phyloP scores from a whole-genome alignment of 805 yeast species.

The Cyberlindnera mycetangii region DNA sequence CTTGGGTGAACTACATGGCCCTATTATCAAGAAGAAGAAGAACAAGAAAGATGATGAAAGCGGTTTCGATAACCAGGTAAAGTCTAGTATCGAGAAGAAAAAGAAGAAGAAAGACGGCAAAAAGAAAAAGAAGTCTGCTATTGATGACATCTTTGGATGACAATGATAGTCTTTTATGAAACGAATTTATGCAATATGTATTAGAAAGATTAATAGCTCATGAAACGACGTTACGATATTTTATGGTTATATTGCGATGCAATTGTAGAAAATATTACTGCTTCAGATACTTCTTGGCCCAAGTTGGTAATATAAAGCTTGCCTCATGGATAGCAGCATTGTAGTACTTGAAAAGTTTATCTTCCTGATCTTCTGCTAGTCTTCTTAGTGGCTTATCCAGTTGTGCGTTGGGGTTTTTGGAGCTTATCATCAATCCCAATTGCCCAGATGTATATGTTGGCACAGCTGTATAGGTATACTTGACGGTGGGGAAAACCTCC shows the following conservation, averaged over 20 bases:
- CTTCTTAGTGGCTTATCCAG: conserved; percentile 52
- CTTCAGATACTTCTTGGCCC: conserved; percentile 51
- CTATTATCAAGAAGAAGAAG: conserved; percentile 1
- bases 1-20: background rate
- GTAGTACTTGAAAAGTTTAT: conserved; percentile 57
- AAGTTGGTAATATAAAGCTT: conserved; percentile 74
- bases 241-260: background rate
- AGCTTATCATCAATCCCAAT: conserved; percentile 72
- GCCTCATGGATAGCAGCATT: conserved; percentile 63
- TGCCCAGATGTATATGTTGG: conserved; percentile 91
- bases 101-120: conserved; percentile 34
- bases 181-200: background rate
- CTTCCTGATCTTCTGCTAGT: conserved; percentile 44
- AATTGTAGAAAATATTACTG: conserved; percentile 4
- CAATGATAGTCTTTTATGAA: background rate
- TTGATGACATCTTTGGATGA: conserved; percentile 74
- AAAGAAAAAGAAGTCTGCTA: conserved; percentile 51
- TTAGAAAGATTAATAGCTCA: conserved; percentile 3
- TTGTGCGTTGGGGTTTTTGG: conserved; percentile 47
- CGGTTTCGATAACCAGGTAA: background rate
- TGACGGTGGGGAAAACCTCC: conserved; percentile 56
- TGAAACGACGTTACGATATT: conserved; percentile 10
- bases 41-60: background rate
- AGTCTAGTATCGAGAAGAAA: conserved; percentile 1
- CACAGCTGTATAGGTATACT: conserved; percentile 75